A percentile compares a stretch with the other conserved stretches of the same genome.
Evolutionary conservation across 306 rosid species (phyloP).

Genomic region (Carpinus fangiana): DNA sequence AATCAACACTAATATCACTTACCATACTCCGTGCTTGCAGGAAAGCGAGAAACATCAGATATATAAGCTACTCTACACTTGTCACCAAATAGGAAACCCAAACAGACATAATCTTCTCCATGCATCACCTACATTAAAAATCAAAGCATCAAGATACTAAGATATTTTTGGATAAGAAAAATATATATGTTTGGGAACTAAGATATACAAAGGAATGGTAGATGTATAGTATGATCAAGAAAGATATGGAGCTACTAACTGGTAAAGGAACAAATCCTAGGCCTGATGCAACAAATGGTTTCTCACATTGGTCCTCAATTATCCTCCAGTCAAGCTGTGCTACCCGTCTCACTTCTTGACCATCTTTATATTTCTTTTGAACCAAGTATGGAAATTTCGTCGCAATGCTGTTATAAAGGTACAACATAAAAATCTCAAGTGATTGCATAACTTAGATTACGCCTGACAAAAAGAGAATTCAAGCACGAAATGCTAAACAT

Average conservation of each 20-base stretch:
- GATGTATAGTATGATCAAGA: constrained; percentile 17
- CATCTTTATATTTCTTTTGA: constrained; percentile 69
- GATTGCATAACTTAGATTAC: not conserved
- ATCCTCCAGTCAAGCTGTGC: constrained; percentile 90
- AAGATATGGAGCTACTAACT: constrained; percentile 50
- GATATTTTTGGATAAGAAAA: too few species aligned
- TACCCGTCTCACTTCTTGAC: constrained; percentile 92
- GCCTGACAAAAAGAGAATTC: not conserved
- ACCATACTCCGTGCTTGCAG: constrained; percentile 82
- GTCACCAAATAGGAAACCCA: constrained; percentile 95
- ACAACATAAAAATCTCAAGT: constrained; percentile 19
- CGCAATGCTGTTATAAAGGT: constrained; percentile 58
- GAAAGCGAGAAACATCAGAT: constrained; percentile 94
- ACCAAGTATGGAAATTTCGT: constrained; percentile 88
- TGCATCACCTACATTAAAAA: constrained; percentile 76
- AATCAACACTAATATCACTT: constrained; percentile 15
- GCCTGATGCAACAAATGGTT: constrained; percentile 83
- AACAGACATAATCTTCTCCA: constrained; percentile 90
- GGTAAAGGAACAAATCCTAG: constrained; percentile 84
- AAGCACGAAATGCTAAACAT: not conserved
- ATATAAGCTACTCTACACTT: constrained; percentile 79
- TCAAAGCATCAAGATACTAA: constrained; percentile 22
- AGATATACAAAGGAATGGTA: constrained; percentile 9
- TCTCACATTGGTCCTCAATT: constrained; percentile 55
- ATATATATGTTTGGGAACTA: too few species aligned